Evolutionary conservation across 108 stramenopile species (phyloP), one percentile per base, ranked within the genome.

Genomic region (Epipyxis sp.): DNA sequence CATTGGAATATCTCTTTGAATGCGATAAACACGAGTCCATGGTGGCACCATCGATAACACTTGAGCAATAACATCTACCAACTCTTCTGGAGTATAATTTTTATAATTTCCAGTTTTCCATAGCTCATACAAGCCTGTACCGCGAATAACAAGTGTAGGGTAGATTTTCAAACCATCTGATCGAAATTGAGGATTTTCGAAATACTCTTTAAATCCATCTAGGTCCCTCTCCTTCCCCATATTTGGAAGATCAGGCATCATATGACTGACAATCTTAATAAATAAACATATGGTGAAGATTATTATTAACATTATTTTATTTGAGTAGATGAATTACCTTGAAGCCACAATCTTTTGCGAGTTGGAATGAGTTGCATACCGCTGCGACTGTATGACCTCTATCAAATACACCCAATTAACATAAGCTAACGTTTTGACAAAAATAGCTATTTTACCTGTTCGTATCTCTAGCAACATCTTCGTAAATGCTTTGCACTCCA

Each of bases 1-100:
- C 95, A 96, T 96, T 72, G 95, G 91, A 79, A 97, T 97, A 82
- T 97, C 97, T 6, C 97, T 90, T 79, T 95, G 94, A 65, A 97
- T 93, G 20, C 97, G 83, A 83, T 97, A 95, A 76, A 97, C 84
- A 37, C 97, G 90, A 1, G 92, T 94, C 97, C 97, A 97, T 0
- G 97, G 97, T 43, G 94, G 97, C 0, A 97, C 93, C 72, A 93
- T 82, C 59, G 90, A 90, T 81, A 95, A 78, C 20, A 95, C 84
- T 68, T 89, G 88, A 10, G 94, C 92, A 27, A 93, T 90, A 76
- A 97, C 82, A 79, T 97, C 94, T 40, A 97, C 91, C 61, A 97
- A 86, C 78, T 93, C 92, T 77, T 94, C 93, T 0, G 94, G 94
- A 30, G 94, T 94, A 79, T 97, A 97, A 76, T 95, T 95, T 46